Evolutionary conservation across 2,329 filamentous ascomycete species (phyloP).

Genomic region (Hortaea sp.): DNA sequence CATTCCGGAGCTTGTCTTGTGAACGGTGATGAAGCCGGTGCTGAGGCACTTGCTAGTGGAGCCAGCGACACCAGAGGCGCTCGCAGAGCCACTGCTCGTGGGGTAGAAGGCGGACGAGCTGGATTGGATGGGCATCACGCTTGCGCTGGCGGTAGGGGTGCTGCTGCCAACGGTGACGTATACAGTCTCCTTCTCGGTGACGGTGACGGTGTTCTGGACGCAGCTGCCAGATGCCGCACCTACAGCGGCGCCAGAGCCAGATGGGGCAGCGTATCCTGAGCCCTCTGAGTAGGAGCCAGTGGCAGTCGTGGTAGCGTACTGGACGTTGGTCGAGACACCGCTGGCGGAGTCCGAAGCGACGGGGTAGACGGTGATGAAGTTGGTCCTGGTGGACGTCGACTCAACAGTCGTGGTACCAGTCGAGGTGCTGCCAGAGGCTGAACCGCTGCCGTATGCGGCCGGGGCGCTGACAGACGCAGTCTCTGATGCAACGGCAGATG

Average conservation of each 20-base stretch:
- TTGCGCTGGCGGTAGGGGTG: conserved; percentile 5
- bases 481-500: conserved; percentile 3
- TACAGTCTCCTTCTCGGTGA: conserved; percentile 25
- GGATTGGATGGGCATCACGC: conserved; percentile 14
- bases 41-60: conserved; percentile 8
- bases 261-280: background rate
- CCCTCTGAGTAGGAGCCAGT: conserved; percentile 4
- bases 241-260: background rate
- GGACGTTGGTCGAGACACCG: conserved; percentile 3
- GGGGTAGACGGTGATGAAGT: conserved; percentile 25
- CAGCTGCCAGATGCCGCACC: conserved; percentile 14
- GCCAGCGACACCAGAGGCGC: conserved; percentile 3
- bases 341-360: conserved; percentile 6
- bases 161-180: conserved; percentile 15
- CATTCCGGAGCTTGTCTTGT: conserved; percentile 9
- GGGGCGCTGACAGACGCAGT: background rate
- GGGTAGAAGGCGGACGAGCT: conserved; percentile 18
- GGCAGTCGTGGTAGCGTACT: conserved; percentile 5
- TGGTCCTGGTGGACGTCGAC: conserved; percentile 25
- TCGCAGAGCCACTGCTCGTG: conserved; percentile 4
- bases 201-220: conserved; percentile 22
- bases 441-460: background rate
- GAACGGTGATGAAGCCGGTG: conserved; percentile 22
- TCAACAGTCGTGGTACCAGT: conserved; percentile 16
- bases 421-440: background rate